Conservation (phyloP, 768 basidiomycete species). For the Lactarius hengduanensis region DNA sequence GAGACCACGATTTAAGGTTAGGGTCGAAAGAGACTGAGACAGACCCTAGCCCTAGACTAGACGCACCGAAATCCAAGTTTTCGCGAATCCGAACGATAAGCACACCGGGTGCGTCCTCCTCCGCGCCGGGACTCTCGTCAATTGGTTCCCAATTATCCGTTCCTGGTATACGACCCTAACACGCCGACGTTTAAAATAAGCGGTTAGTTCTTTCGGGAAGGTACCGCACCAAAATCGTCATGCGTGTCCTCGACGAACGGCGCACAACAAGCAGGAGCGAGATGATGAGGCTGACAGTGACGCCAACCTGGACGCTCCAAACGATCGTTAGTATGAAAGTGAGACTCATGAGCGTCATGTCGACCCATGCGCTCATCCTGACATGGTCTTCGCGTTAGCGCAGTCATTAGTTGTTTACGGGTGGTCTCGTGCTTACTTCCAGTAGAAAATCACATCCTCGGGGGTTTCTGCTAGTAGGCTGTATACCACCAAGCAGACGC, state of each 20-base stretch:
- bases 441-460: slow-evolving; percentile 82
- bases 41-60: background rate
- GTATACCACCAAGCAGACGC: slow-evolving; percentile 83
- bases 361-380: slow-evolving; percentile 92
- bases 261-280: slow-evolving; percentile 88
- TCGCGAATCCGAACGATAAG: slow-evolving; percentile 90
- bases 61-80: slow-evolving; percentile 84
- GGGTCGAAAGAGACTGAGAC: background rate
- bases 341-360: slow-evolving; percentile 79
- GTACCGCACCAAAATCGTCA: slow-evolving; percentile 78
- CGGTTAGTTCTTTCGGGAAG: background rate
- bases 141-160: slow-evolving; percentile 90
- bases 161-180: slow-evolving; percentile 80
- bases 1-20: slow-evolving; percentile 18
- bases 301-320: slow-evolving; percentile 90
- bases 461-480: slow-evolving; percentile 83
- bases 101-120: slow-evolving; percentile 76
- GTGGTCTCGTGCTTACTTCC: slow-evolving; percentile 51
- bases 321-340: slow-evolving; percentile 88
- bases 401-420: background rate
- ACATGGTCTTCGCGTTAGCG: background rate
- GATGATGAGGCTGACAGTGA: slow-evolving; percentile 84
- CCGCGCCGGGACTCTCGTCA: slow-evolving; percentile 80
- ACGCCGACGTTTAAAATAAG: background rate
- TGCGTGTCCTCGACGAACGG: slow-evolving; percentile 82